Percentiles rank a stretch among this genome's conserved stretches.
phyloP scores from a whole-genome alignment of 2,329 filamentous ascomycete species.

The Penicillium nordicum region DNA sequence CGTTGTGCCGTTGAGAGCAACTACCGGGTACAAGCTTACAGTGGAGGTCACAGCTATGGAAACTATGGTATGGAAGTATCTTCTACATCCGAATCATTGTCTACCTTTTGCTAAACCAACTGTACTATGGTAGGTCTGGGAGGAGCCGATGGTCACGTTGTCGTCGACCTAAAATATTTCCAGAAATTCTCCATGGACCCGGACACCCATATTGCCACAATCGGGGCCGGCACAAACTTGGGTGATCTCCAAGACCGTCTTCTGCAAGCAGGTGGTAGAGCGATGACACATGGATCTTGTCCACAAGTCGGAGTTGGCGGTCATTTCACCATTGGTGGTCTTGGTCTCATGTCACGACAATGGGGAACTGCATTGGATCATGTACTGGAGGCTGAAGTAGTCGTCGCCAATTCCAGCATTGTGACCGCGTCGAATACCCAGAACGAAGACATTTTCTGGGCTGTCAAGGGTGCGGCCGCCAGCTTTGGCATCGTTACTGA shows the following conservation, averaged over 20 bases:
- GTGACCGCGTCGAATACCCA: slow-evolving; percentile 28
- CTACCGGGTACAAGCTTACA: slow-evolving; percentile 22
- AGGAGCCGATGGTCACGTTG: slow-evolving; percentile 30
- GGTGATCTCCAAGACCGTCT: slow-evolving; percentile 34
- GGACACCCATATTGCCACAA: slow-evolving; percentile 31
- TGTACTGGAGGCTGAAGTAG: slow-evolving; percentile 48
- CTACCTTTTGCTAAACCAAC: background rate
- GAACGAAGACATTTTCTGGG: slow-evolving; percentile 36
- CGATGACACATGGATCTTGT: slow-evolving; percentile 40
- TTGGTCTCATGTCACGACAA: slow-evolving; percentile 43
- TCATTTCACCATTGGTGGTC: slow-evolving; percentile 41
- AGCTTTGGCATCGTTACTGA: slow-evolving; percentile 41
- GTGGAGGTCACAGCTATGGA: slow-evolving; percentile 25
- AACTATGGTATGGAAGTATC: slow-evolving; percentile 41
- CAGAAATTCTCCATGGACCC: slow-evolving; percentile 33
- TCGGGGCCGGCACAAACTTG: slow-evolving; percentile 36
- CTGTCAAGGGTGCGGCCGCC: slow-evolving; percentile 36
- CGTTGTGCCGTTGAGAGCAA: slow-evolving; percentile 14
- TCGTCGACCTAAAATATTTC: slow-evolving; percentile 33
- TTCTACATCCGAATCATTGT: background rate
- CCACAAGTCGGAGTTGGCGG: slow-evolving; percentile 41
- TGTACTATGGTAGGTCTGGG: slow-evolving; percentile 27
- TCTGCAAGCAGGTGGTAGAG: slow-evolving; percentile 28
- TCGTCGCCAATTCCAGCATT: slow-evolving; percentile 42
- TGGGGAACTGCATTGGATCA: slow-evolving; percentile 54